These are phyloP conservation scores for Solanum sitiens DNA, from an alignment of 257 asterid genomes.

Conservation along the genomic window DNA sequence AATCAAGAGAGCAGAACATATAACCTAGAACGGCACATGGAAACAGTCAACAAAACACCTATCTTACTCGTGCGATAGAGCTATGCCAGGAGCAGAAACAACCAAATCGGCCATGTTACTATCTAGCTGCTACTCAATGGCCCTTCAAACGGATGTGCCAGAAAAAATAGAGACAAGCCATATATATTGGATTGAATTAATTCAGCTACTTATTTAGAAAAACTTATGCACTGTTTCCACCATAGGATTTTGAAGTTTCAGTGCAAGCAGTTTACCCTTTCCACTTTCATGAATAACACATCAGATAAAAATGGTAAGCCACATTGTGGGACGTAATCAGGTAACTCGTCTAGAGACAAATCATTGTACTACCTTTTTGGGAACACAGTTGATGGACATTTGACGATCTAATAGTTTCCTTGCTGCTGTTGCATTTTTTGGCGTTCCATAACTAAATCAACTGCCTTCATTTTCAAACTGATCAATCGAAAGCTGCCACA, in stretches of 20 bases:
- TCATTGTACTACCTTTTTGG: constrained; percentile 72
- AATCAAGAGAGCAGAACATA: background rate
- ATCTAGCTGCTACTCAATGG: background rate
- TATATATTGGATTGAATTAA: background rate
- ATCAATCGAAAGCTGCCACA: constrained; percentile 96
- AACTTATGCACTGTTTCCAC: background rate
- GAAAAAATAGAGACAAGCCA: background rate
- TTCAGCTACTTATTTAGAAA: background rate
- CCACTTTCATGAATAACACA: background rate
- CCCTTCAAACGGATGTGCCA: background rate
- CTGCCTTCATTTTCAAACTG: constrained; percentile 98
- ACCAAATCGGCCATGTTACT: background rate
- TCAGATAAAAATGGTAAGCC: background rate
- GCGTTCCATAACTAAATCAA: constrained; percentile 96
- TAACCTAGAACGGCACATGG: background rate
- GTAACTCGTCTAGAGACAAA: background rate
- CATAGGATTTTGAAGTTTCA: background rate
- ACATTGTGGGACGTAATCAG: background rate
- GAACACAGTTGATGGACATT: constrained; percentile 88
- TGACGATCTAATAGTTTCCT: constrained; percentile 94
- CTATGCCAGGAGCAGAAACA: background rate
- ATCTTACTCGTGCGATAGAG: background rate
- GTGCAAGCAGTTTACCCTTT: background rate
- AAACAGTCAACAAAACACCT: background rate
- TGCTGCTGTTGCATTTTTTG: constrained; percentile 97